Conservation (phyloP, 169 alveolate genomes). For the Cryptosporidium muris region DNA sequence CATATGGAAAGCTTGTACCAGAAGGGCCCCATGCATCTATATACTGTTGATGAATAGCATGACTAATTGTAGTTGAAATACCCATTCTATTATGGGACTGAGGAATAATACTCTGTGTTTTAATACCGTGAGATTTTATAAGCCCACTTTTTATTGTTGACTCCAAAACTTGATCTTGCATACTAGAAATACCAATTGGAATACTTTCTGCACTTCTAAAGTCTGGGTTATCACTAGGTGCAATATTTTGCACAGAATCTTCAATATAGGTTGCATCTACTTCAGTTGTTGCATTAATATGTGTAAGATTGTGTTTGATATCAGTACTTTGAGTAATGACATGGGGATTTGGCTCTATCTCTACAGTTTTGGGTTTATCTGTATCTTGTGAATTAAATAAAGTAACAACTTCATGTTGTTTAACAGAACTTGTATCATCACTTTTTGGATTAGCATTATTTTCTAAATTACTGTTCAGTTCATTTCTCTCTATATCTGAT, state of each 20-base stretch:
- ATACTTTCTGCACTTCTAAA: not conserved
- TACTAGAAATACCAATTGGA: too few species aligned
- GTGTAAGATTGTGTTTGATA: too few species aligned
- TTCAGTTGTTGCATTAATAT: too few species aligned
- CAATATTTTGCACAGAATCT: not conserved
- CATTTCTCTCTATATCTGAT: not conserved
- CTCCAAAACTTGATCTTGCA: too few species aligned
- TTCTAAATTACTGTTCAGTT: slow-evolving; percentile 1
- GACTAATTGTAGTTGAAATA: not conserved
- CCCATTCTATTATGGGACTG: not conserved
- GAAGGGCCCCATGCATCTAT: slow-evolving; percentile 7
- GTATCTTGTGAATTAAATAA: too few species aligned
- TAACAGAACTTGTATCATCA: not conserved
- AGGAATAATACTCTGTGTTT: not conserved
- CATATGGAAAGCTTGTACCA: slow-evolving; percentile 11
- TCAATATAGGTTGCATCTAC: too few species aligned
- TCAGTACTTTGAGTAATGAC: too few species aligned
- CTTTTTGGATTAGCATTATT: not conserved
- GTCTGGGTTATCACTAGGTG: not conserved
- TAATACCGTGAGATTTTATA: too few species aligned
- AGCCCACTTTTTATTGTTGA: too few species aligned
- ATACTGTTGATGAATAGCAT: not conserved
- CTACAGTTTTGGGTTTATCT: too few species aligned
- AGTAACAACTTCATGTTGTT: too few species aligned
- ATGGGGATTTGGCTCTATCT: too few species aligned